phyloP scores from a whole-genome alignment of 768 basidiomycete genomes.

The Leccinellum rugosiceps region DNA sequence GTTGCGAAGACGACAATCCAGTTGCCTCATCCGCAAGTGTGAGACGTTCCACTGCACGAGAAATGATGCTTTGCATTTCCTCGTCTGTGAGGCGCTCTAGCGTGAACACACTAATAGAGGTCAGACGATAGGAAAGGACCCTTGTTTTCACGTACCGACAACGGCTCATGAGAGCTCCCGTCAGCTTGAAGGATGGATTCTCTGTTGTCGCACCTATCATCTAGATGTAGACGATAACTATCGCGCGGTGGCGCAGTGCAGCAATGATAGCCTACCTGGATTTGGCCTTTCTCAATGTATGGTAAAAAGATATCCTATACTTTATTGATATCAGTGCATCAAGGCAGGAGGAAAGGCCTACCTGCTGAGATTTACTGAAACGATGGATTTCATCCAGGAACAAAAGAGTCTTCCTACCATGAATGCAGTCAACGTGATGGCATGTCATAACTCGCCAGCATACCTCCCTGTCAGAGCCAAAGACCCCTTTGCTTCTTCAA shows the following conservation, averaged over 20 bases:
- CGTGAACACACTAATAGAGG: slow-evolving; percentile 61
- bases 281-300: slow-evolving; percentile 72
- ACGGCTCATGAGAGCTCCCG: slow-evolving; percentile 67
- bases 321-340: slow-evolving; percentile 8
- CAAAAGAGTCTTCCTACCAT: slow-evolving; percentile 59
- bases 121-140: slow-evolving; percentile 7
- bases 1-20: slow-evolving; percentile 1
- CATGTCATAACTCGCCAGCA: slow-evolving; percentile 3
- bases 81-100: slow-evolving; percentile 63
- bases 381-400: slow-evolving; percentile 87
- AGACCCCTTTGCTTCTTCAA: slow-evolving; percentile 70
- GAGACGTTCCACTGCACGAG: slow-evolving; percentile 45
- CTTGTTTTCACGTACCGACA: slow-evolving; percentile 53
- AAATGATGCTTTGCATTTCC: slow-evolving; percentile 57
- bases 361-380: slow-evolving; percentile 71
- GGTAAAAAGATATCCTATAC: slow-evolving; percentile 75
- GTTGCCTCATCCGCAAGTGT: slow-evolving; percentile 13
- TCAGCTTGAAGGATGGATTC: slow-evolving; percentile 84
- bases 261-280: slow-evolving; percentile 44
- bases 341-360: slow-evolving; percentile 18
- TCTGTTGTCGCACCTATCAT: slow-evolving; percentile 86
- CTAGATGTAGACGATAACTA: slow-evolving; percentile 26
- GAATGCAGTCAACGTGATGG: slow-evolving; percentile 3
- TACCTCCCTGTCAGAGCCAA: slow-evolving; percentile 65
- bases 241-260: background rate